Evolutionary conservation across 2,329 filamentous ascomycete species (phyloP).

Genomic region (Fusarium euwallaceae): DNA sequence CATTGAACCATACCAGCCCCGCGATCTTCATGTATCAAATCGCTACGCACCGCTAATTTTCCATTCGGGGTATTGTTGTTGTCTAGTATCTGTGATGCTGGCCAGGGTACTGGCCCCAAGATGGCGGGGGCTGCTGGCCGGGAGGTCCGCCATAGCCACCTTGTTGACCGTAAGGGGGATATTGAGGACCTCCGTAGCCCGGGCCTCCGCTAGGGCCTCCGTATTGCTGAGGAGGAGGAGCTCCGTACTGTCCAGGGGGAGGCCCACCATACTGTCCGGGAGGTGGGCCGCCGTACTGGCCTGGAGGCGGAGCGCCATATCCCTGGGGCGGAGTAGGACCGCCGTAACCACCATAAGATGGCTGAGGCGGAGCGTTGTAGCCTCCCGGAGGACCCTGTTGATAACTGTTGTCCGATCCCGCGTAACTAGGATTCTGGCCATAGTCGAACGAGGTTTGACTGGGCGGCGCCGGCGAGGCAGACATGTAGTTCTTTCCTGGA

Average conservation of each 20-base stretch:
- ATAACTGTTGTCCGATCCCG: slow-evolving; percentile 39
- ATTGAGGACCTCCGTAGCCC: slow-evolving; percentile 38
- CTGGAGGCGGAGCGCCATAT: slow-evolving; percentile 47
- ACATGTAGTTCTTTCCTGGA: slow-evolving; percentile 53
- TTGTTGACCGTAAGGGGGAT: slow-evolving; percentile 36
- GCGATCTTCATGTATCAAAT: neutral
- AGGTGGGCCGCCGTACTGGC: slow-evolving; percentile 44
- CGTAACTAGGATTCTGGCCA: slow-evolving; percentile 52
- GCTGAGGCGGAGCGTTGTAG: slow-evolving; percentile 49
- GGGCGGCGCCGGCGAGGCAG: slow-evolving; percentile 55
- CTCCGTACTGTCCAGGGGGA: slow-evolving; percentile 49
- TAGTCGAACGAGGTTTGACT: slow-evolving; percentile 57
- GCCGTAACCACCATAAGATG: slow-evolving; percentile 52
- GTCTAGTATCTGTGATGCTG: slow-evolving; percentile 52
- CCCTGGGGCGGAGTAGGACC: slow-evolving; percentile 46
- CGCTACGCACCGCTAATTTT: neutral
- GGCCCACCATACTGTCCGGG: slow-evolving; percentile 47
- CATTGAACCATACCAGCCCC: slow-evolving; percentile 1
- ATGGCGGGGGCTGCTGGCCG: slow-evolving; percentile 42
- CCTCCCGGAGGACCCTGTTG: slow-evolving; percentile 36
- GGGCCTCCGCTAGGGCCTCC: slow-evolving; percentile 44
- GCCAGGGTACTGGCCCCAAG: slow-evolving; percentile 56
- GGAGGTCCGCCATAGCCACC: slow-evolving; percentile 39
- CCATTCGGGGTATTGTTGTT: neutral
- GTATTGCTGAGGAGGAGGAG: slow-evolving; percentile 47